Evolutionary conservation across 305 asterid genomes (phyloP), one percentile per base, ranked within the genome.

Genomic region (Fraxinus ornus): DNA sequence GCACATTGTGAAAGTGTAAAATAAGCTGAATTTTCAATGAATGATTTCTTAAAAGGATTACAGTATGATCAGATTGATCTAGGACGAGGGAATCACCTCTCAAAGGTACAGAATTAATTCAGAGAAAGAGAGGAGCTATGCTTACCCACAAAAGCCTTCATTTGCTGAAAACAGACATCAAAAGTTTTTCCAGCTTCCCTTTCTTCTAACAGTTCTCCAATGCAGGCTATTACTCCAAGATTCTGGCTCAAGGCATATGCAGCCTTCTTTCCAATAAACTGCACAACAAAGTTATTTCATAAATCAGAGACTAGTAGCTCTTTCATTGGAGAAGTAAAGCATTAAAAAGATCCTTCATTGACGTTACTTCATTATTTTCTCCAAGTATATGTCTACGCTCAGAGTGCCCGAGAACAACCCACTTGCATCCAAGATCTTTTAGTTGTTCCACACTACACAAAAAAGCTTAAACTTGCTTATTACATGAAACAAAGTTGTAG

Each of bases 231-330:
- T 37, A 93, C 95, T 84, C 94, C 97, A 57, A 95, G 88, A 84
- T 91, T 93, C 88, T 91, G 89, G 87, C 83, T 86, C 93, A 92
- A 88, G 80, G 98, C 98, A 88, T 92, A 92, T 75, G 98, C 97
- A 86, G 95, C 97, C 85, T 95, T 95, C 91, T 93, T 95, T 39
- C 98, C 97, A 9, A 95, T 95, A 89, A 95, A 95, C 98, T 95
- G 88, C 83, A 89, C 1, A 83, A 32, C 57, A 77, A 71, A 78
- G 84, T 28, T 76, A 28, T 79, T 83, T 75, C 24, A 73, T 37
- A 41, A 81, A 64, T 44, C 30, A 35, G 70, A n/a, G 78, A 88
- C 49, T 55, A 76, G 28, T 44, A 62, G 41, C 62, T 15, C 74
- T 49, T 24, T 52, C 8, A 12, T 78, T 70, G 47, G 39, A 35